phyloP scores from a whole-genome alignment of 2,329 filamentous ascomycete genomes.

The Fusarium anthophilum region DNA sequence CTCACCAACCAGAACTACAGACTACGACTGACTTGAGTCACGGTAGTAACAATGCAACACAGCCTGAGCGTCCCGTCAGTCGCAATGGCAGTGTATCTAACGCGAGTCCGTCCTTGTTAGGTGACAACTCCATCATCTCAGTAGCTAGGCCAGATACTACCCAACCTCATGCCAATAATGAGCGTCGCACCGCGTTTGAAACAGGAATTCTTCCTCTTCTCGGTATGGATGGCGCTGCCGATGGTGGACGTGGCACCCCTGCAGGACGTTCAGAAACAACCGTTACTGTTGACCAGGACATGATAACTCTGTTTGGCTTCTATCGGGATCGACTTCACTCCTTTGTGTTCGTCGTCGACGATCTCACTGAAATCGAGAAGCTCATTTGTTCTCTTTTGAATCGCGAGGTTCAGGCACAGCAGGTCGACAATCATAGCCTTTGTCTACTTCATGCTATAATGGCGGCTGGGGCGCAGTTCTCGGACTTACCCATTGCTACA shows the following conservation, averaged over 20 bases:
- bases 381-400: slow-evolving; percentile 21
- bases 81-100: not conserved
- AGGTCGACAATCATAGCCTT: not conserved
- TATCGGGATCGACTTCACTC: slow-evolving; percentile 26
- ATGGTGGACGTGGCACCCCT: not conserved
- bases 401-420: not conserved
- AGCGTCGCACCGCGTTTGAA: slow-evolving; percentile 25
- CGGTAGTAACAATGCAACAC: accelerated
- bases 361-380: slow-evolving; percentile 19
- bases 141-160: slow-evolving; percentile 3
- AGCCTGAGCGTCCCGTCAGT: accelerated
- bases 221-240: not conserved
- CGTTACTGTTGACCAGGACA: slow-evolving; percentile 11
- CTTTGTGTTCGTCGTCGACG: slow-evolving; percentile 18
- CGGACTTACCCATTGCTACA: slow-evolving; percentile 1
- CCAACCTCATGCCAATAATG: slow-evolving; percentile 2
- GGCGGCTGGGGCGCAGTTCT: slow-evolving; percentile 33
- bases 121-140: slow-evolving; percentile 25
- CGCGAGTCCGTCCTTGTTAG: slow-evolving; percentile 8
- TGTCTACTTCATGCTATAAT: slow-evolving; percentile 34
- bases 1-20: not conserved
- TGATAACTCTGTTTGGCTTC: slow-evolving; percentile 22
- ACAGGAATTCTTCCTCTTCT: slow-evolving; percentile 26
- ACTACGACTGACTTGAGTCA: accelerated
- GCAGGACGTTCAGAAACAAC: not conserved